Evolutionary conservation across 2,329 filamentous ascomycete species (phyloP).

Genomic region (Colletotrichum karsti): DNA sequence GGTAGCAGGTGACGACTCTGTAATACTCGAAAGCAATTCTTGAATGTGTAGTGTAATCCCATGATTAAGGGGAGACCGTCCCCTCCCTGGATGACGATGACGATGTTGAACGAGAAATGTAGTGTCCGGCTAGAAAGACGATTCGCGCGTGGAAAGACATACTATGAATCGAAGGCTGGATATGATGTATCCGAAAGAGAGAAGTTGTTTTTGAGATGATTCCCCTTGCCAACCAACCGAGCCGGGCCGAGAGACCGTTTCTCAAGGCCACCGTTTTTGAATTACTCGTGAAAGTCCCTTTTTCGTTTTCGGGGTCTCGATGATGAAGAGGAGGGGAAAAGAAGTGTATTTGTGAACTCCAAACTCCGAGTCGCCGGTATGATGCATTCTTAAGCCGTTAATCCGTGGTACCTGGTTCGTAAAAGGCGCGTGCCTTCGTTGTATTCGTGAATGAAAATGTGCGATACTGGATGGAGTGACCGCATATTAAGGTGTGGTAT

Average conservation of each 20-base stretch:
- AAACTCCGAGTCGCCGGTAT: slow-evolving; percentile 30
- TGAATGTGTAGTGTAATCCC: slow-evolving; percentile 2
- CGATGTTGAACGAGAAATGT: slow-evolving; percentile 4
- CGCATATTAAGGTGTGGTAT: slow-evolving; percentile 12
- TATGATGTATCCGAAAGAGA: background rate
- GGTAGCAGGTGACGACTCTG: slow-evolving; percentile 21
- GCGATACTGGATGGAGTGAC: background rate
- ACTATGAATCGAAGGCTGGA: slow-evolving; percentile 1
- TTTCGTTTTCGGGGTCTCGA: slow-evolving; percentile 5
- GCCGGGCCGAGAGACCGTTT: slow-evolving; percentile 18
- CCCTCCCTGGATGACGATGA: slow-evolving; percentile 13
- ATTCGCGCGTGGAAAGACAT: background rate
- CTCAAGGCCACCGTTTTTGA: slow-evolving; percentile 12
- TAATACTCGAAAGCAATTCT: slow-evolving; percentile 13
- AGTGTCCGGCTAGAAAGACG: background rate
- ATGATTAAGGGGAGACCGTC: slow-evolving; percentile 19
- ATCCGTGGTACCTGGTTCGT: slow-evolving; percentile 25
- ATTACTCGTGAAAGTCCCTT: slow-evolving; percentile 11
- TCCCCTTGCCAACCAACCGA: slow-evolving; percentile 1
- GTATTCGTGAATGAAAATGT: slow-evolving; percentile 16
- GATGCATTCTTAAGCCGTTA: slow-evolving; percentile 31
- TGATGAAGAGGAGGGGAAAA: slow-evolving; percentile 10
- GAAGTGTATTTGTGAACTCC: slow-evolving; percentile 21
- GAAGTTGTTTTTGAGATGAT: background rate
- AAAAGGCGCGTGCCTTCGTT: slow-evolving; percentile 15